phyloP scores from a whole-genome alignment of 2,329 filamentous ascomycete species.

The Clonostachys solani region DNA sequence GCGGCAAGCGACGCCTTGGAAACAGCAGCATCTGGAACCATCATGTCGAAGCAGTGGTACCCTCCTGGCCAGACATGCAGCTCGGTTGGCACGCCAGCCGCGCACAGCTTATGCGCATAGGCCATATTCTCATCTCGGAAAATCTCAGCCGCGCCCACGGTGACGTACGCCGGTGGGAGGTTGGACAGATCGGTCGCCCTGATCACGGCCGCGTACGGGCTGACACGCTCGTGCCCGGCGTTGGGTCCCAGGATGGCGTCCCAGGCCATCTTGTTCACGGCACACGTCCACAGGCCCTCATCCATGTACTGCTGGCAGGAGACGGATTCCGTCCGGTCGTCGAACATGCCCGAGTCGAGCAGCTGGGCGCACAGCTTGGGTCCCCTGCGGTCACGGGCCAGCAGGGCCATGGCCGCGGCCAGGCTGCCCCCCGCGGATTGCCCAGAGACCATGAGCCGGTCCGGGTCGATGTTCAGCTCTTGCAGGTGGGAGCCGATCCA shows the following conservation, averaged over 20 bases:
- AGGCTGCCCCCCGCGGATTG: slow-evolving; percentile 37
- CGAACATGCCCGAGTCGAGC: slow-evolving; percentile 41
- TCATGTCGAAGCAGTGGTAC: slow-evolving; percentile 30
- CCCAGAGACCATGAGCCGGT: slow-evolving; percentile 32
- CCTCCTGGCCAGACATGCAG: slow-evolving; percentile 36
- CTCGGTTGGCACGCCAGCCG: slow-evolving; percentile 33
- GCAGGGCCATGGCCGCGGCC: slow-evolving; percentile 28
- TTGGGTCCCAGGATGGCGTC: slow-evolving; percentile 28
- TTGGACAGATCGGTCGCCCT: slow-evolving; percentile 25
- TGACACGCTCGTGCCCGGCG: slow-evolving; percentile 22
- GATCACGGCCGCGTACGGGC: slow-evolving; percentile 22
- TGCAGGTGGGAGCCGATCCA: slow-evolving; percentile 29
- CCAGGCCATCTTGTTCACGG: slow-evolving; percentile 35
- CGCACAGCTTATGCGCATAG: slow-evolving; percentile 31
- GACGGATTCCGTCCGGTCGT: slow-evolving; percentile 29
- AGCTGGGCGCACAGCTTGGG: slow-evolving; percentile 29
- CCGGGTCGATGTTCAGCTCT: slow-evolving; percentile 32
- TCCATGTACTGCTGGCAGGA: slow-evolving; percentile 23
- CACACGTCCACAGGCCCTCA: slow-evolving; percentile 25
- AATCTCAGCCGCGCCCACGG: slow-evolving; percentile 34
- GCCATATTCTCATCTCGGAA: slow-evolving; percentile 34
- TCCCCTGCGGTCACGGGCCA: slow-evolving; percentile 26
- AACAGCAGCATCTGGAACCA: slow-evolving; percentile 7
- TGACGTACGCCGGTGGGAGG: slow-evolving; percentile 37
- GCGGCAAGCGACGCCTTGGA: slow-evolving; percentile 6